Evolutionary conservation across 1,284 basidiomycete genomes (phyloP).

Genomic region (Sutorius eximius): DNA sequence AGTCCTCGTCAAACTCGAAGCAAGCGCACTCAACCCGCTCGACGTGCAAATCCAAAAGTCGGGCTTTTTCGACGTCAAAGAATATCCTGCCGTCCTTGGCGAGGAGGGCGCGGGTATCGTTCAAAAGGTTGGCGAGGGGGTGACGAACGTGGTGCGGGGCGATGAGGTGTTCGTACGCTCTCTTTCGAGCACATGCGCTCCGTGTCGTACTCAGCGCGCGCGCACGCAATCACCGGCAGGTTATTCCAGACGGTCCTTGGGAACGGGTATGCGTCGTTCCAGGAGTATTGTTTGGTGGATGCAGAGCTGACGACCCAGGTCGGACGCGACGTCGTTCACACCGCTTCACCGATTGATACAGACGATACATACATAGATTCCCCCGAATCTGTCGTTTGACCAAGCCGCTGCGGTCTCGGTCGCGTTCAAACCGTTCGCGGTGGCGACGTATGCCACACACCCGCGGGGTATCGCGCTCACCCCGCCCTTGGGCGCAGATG

Average conservation of each 20-base stretch:
- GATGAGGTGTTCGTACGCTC: constrained; percentile 9
- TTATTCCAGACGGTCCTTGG: constrained; percentile 7
- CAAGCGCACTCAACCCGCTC: constrained; percentile 15
- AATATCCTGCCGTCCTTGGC: constrained; percentile 13
- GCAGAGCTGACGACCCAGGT: constrained; percentile 7
- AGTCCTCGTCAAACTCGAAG: constrained; percentile 20
- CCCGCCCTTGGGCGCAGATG: constrained; percentile 22
- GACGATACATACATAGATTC: not conserved
- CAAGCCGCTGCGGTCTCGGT: constrained; percentile 37
- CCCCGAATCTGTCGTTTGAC: constrained; percentile 45
- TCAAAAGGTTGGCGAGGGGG: constrained; percentile 5
- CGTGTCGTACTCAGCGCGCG: not conserved
- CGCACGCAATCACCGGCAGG: not conserved
- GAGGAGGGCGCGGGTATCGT: constrained; percentile 20
- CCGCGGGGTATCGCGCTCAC: constrained; percentile 20
- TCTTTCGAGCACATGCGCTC: not conserved
- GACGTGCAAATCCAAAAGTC: constrained; percentile 1
- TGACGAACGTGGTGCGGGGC: constrained; percentile 4
- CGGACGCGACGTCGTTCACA: too few relatives aligned
- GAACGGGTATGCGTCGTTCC: constrained; percentile 3
- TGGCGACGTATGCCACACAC: constrained; percentile 29
- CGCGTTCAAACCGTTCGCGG: constrained; percentile 27
- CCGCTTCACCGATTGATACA: not conserved
- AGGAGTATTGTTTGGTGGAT: constrained; percentile 7
- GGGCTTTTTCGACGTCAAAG: constrained; percentile 7